Evolutionary conservation across 1,284 basidiomycete genomes (phyloP), one percentile per base, ranked within the genome.

Genomic region (Heterobasidion occidentale): DNA sequence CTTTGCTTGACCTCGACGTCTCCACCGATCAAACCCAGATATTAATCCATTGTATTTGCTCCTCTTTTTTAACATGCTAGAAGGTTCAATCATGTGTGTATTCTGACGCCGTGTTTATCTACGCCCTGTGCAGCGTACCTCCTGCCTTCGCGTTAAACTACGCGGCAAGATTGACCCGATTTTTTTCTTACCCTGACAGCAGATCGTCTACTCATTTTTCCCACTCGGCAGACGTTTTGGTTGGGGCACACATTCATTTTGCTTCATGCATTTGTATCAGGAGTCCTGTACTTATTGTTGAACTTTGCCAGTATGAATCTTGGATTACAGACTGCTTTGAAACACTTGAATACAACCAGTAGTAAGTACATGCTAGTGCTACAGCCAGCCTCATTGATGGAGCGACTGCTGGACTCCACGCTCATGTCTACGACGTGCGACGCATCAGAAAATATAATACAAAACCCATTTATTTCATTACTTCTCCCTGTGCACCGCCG

Each of bases 61-160:
- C 27, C 27, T 5, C 27, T 6, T 14, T 9, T 11, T 42, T 36
- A 11, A 51, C 36, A 7, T 36, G 36, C 34, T 34, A 48, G 44
- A 56, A 45, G 46, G 17, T 38, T 46, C 33, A 50, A 52, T 46
- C 19, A 3, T 51, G 48, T 48, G n/a, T 47, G 11, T 51, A 33
- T 49, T 56, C 35, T 34, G 27, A 36, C 36, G 80, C 82, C 82
- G 77, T 71, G 77, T 74, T 74, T 84, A 86, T 86, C 83, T 81
- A 83, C 81, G 76, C 61, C 66, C 72, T 74, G 67, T 70, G 77
- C 76, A 77, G 65, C 36, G 58, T 63, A 62, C 63, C 59, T 69
- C 69, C 70, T 78, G 78, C 76, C 71, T 70, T 65, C 74, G 70
- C 77, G 84, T 84, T 86, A 86, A 86, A 86, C 83, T 68, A 76